Percentiles rank a stretch among this genome's conserved stretches.
Evolutionary conservation across 257 asterid species (phyloP).

Genomic region (Solanum commersonii): DNA sequence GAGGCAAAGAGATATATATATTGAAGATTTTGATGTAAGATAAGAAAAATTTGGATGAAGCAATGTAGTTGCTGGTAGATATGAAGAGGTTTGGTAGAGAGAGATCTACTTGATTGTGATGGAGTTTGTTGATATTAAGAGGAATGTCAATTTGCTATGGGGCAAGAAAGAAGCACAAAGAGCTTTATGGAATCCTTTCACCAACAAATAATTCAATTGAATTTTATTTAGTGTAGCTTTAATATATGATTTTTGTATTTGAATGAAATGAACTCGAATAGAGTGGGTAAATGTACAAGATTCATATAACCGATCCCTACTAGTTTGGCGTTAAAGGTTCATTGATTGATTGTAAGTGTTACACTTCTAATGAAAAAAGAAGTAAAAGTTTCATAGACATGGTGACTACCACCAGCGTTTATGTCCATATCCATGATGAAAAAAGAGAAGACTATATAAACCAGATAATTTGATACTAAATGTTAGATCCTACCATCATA

Average conservation of each 20-base stretch:
- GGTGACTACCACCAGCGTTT: neutral
- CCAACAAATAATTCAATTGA: neutral
- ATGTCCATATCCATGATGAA: neutral
- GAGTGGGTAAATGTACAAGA: neutral
- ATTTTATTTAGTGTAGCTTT: neutral
- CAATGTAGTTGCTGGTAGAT: slow-evolving; percentile 54
- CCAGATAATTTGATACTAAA: neutral
- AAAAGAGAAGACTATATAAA: neutral
- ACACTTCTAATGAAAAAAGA: neutral
- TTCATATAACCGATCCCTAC: neutral
- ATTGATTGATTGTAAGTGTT: neutral
- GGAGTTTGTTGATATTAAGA: neutral
- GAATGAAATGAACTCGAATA: neutral
- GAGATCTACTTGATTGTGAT: neutral
- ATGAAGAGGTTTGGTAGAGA: slow-evolving; percentile 32
- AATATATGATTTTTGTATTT: neutral
- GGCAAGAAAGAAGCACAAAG: neutral
- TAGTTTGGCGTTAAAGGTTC: neutral
- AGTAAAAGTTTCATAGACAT: neutral
- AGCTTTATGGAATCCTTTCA: neutral
- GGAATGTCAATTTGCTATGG: neutral
- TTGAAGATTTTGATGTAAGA: slow-evolving; percentile 18
- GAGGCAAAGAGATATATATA: slow-evolving; percentile 1
- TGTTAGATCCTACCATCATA: neutral
- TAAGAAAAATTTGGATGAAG: slow-evolving; percentile 46